phyloP scores from a whole-genome alignment of 805 yeast species.

The Hanseniaspora pseudoguilliermondii region DNA sequence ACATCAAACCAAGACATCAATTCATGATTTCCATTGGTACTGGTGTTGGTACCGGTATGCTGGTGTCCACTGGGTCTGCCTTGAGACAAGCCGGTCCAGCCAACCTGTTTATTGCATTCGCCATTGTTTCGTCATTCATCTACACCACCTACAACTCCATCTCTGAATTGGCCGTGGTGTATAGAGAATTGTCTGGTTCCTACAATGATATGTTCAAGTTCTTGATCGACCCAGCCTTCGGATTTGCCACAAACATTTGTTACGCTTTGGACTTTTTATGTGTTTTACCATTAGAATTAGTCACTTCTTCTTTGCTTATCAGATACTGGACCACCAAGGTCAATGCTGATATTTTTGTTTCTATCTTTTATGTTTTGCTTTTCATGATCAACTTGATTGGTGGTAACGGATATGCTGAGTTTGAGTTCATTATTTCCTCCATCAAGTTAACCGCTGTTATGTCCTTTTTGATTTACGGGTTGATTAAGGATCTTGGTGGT shows the following conservation, averaged over 20 bases:
- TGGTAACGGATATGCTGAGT: conserved; percentile 52
- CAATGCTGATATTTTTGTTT: conserved; percentile 46
- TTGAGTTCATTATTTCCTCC: conserved; percentile 47
- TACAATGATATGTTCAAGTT: conserved; percentile 49
- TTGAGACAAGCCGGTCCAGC: conserved; percentile 54
- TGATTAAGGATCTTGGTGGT: conserved; percentile 44
- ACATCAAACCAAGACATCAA: conserved; percentile 40
- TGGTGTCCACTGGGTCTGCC: conserved; percentile 54
- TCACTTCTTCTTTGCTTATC: conserved; percentile 47
- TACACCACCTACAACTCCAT: conserved; percentile 48
- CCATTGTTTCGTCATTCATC: conserved; percentile 48
- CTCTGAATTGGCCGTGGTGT: conserved; percentile 59
- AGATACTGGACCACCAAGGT: conserved; percentile 39
- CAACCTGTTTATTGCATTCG: conserved; percentile 44
- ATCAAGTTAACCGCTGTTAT: conserved; percentile 46
- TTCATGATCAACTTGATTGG: conserved; percentile 41
- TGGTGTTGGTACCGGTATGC: conserved; percentile 62
- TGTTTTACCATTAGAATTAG: conserved; percentile 52
- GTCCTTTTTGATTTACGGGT: conserved; percentile 50
- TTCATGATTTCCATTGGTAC: conserved; percentile 68
- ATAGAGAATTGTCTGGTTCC: conserved; percentile 46
- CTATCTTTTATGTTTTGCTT: conserved; percentile 40
- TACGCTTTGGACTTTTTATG: conserved; percentile 55
- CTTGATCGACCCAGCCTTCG: conserved; percentile 53
- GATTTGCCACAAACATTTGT: conserved; percentile 64